These are phyloP conservation scores for Neurospora sp. DNA, from an alignment of 2,329 filamentous ascomycete genomes.

Conservation along the genomic window DNA sequence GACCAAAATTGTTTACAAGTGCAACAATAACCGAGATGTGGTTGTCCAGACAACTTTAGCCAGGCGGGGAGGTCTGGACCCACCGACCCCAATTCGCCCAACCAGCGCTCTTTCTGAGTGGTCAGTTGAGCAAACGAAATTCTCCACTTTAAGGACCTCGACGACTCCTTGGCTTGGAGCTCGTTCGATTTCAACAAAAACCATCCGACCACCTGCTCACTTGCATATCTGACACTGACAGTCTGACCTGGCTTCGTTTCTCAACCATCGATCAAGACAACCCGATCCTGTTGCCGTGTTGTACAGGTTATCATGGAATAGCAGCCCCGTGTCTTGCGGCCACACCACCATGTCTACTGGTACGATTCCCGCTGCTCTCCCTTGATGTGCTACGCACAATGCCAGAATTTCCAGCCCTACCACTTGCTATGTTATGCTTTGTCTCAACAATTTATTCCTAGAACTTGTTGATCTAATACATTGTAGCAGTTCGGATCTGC, in stretches of 20 bases:
- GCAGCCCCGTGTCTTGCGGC: neutral
- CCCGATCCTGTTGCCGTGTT: neutral
- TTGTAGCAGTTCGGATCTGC: conserved; percentile 66
- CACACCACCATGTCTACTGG: neutral
- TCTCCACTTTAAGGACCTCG: neutral
- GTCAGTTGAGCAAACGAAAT: neutral
- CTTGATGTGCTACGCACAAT: neutral
- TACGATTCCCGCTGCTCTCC: neutral
- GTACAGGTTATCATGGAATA: neutral
- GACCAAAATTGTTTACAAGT: neutral
- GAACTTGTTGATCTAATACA: neutral
- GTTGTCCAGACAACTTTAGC: neutral
- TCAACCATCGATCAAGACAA: neutral
- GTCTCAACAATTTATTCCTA: neutral
- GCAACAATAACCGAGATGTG: neutral
- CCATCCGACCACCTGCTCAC: neutral
- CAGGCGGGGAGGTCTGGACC: neutral
- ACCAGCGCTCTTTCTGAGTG: neutral
- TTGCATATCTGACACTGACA: neutral
- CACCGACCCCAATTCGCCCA: neutral
- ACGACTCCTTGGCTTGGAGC: neutral
- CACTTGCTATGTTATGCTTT: neutral
- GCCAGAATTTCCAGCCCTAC: neutral
- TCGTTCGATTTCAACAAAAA: neutral
- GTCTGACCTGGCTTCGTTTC: neutral